Percentiles rank a stretch among this genome's conserved stretches.
These are phyloP conservation scores for Raphanus raphanistrum DNA, from an alignment of 345 rosid species.

Conservation along the genomic window DNA sequence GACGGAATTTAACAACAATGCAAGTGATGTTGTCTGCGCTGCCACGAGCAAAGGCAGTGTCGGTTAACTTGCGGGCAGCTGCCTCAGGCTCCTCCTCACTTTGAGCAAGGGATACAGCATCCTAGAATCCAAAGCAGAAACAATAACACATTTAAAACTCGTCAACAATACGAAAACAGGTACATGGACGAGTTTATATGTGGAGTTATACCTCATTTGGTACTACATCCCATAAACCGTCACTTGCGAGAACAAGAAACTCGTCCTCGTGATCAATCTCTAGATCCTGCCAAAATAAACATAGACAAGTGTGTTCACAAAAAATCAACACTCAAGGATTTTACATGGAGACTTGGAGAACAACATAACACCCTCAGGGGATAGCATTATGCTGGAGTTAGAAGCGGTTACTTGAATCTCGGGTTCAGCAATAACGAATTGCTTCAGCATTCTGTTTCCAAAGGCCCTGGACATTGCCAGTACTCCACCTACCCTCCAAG, in stretches of 20 bases:
- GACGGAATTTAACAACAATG: constrained; percentile 85
- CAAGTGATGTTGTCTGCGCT: constrained; percentile 98
- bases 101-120: constrained; percentile 76
- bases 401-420: constrained; percentile 81
- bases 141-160: background rate
- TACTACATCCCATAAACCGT: constrained; percentile 97
- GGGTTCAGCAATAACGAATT: constrained; percentile 94
- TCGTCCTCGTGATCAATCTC: constrained; percentile 73
- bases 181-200: background rate
- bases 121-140: constrained; percentile 45
- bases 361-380: background rate
- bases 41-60: constrained; percentile 78
- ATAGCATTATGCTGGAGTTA: constrained; percentile 18
- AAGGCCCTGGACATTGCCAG: constrained; percentile 98
- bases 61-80: constrained; percentile 85
- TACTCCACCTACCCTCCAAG: constrained; percentile 99
- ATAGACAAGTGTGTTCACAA: constrained; percentile 18
- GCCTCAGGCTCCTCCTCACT: constrained; percentile 77
- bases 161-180: background rate
- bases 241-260: constrained; percentile 92
- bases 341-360: background rate
- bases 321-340: background rate
- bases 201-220: constrained; percentile 67
- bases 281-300: constrained; percentile 57
- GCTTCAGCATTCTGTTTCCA: constrained; percentile 99